These are phyloP conservation scores for Cytospora piceae DNA, from an alignment of 2,329 filamentous ascomycete genomes.

Conservation along the genomic window DNA sequence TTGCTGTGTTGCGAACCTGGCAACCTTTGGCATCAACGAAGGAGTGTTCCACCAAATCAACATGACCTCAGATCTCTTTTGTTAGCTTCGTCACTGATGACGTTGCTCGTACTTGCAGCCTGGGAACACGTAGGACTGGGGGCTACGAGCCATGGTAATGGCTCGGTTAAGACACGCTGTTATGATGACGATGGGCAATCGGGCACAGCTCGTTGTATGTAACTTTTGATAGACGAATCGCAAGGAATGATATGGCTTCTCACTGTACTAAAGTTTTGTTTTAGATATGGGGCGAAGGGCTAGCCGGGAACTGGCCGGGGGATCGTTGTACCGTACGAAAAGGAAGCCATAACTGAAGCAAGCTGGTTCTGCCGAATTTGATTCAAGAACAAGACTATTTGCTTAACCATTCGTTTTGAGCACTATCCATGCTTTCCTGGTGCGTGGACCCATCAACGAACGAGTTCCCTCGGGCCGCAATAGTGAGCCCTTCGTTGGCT, in stretches of 20 bases:
- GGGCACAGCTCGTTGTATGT: neutral
- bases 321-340: neutral
- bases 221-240: conserved; percentile 1
- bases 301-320: neutral
- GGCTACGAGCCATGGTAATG: neutral
- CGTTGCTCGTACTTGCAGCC: neutral
- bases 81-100: neutral
- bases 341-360: neutral
- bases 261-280: neutral
- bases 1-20: neutral
- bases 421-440: neutral
- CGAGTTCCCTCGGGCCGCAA: neutral
- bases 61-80: neutral
- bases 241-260: neutral
- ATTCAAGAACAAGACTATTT: neutral
- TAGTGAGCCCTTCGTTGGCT: neutral
- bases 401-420: neutral
- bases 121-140: neutral
- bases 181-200: neutral
- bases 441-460: neutral
- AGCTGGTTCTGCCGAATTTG: neutral
- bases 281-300: neutral
- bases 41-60: no score
- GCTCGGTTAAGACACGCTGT: neutral
- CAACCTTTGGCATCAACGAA: neutral